Evolutionary conservation across 345 rosid species (phyloP).

Genomic region (Populus alba): DNA sequence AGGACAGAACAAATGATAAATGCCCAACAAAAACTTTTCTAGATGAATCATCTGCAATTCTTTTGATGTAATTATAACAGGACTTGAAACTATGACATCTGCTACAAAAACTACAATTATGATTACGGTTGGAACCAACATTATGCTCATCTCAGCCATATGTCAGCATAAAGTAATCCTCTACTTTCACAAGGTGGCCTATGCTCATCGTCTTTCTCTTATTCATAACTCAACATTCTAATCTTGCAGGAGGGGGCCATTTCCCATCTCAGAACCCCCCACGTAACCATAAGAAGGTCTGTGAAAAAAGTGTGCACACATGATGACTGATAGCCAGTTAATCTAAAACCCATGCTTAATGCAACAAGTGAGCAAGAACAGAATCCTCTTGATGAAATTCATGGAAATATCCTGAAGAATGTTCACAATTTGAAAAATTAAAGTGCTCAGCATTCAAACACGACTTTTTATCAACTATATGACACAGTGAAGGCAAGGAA

Average conservation of each 20-base stretch:
- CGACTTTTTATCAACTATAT: not conserved
- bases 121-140: no score
- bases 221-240: not conserved
- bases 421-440: not conserved
- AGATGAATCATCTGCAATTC: not conserved
- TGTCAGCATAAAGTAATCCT: not conserved
- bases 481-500: not conserved
- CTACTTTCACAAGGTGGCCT: not conserved
- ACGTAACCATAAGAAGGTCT: not conserved
- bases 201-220: not conserved
- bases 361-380: not conserved
- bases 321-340: not conserved
- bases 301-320: not conserved
- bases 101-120: not conserved
- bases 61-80: no score
- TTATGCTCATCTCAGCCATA: not conserved
- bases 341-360: not conserved
- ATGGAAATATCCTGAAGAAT: not conserved
- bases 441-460: not conserved
- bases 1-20: not conserved
- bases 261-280: not conserved
- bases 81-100: not conserved
- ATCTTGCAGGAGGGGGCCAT: not conserved
- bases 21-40: not conserved
- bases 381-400: not conserved